These are phyloP conservation scores for Russula olivacea DNA, from an alignment of 768 basidiomycete species.

Conservation along the genomic window DNA sequence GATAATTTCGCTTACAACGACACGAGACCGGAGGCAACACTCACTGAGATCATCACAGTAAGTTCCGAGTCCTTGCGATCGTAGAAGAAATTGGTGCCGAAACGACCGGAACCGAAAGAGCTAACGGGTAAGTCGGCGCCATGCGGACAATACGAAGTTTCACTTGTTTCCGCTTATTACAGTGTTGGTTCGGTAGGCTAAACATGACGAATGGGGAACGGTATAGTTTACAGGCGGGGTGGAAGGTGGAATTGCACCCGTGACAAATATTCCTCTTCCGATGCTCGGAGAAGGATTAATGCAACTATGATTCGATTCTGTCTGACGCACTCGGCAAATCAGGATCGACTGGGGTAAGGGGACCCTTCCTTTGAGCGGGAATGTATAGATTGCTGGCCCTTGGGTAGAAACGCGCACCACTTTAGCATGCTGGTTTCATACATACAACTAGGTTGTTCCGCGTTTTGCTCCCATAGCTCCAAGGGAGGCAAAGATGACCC, in stretches of 20 bases:
- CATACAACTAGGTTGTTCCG: not conserved
- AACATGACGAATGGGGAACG: not conserved
- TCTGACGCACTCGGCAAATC: not conserved
- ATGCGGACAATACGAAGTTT: not conserved
- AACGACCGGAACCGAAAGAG: not conserved
- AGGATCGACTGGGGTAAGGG: not conserved
- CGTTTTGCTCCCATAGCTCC: not conserved
- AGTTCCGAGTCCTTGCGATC: not conserved
- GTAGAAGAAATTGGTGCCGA: not conserved
- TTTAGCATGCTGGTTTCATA: not conserved
- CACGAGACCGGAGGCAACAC: not conserved
- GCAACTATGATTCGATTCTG: too few relatives aligned
- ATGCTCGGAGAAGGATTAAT: not conserved
- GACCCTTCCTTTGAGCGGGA: not conserved
- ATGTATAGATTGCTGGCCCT: not conserved
- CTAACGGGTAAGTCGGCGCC: not conserved
- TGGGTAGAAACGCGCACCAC: not conserved
- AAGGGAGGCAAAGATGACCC: not conserved
- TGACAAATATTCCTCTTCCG: not conserved
- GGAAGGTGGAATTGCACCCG: not conserved
- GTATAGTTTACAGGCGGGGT: not conserved
- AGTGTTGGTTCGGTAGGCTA: not conserved
- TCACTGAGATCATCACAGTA: not conserved
- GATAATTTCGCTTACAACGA: not conserved
- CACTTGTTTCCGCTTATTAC: not conserved